Base-by-base conservation (phyloP, 495 filamentous ascomycete genomes). In the Neurospora sp. region DNA sequence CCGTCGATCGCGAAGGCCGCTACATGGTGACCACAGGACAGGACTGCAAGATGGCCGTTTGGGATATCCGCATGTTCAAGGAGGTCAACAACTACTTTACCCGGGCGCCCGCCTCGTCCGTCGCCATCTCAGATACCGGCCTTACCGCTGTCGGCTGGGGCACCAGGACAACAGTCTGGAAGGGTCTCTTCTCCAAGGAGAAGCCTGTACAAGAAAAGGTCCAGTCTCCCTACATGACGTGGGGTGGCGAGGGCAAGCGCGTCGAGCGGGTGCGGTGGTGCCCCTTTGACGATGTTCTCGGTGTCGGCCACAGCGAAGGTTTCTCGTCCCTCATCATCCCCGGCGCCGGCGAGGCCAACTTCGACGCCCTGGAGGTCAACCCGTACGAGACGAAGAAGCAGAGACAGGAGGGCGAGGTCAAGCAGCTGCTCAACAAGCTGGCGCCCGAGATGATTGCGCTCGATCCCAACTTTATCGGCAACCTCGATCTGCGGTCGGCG, bases 21-120 rank as follows among this genome's bases (percentile, higher is more conserved):
- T 98, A 98, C 83, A 98, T 99, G 95, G 93, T 96, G 16, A 92
- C 95, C 1, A 90, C 93, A 3, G 96, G 96, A 6, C 93, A 96
- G 76, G 96, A 99, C 80, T 84, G 88, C 71, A 92, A 90, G 78
- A 97, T 98, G 94, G 89, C 91, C 35, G 90, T 99, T 20, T 99
- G 96, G 93, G 96, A 99, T 80, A 91, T 99, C 75, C 91, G 96
- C 27, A 97, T 92, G 86, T 97, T 94, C 82, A 92, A 92, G 70
- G 92, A 97, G 78, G 91, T 98, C 17, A 92, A 97, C 80, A 92
- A 86, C 73, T 98, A 97, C 84, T 95, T 93, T 73, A 92, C 93
- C 70, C 89, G 91, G 61, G 88, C 92, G 70, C 96, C 96, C 8
- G 94, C 92, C n/a, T 89, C 92, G 22, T 90, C 91, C 4, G 83